These are phyloP conservation scores for Dendrocalamus latiflorus DNA, from an alignment of 202 grass and related monocot genomes.

Conservation along the genomic window DNA sequence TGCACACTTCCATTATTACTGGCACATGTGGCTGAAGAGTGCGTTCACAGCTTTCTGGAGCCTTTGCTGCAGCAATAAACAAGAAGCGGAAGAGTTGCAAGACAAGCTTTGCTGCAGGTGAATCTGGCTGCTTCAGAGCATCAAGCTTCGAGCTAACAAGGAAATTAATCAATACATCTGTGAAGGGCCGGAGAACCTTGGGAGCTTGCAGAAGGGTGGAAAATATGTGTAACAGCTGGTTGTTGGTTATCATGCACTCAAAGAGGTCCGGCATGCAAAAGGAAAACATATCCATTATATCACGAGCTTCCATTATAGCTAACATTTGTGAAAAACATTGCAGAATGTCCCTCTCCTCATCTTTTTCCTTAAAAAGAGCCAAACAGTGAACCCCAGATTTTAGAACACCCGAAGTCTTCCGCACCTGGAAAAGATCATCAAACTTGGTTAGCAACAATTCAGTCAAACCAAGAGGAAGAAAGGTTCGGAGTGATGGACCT, in stretches of 20 bases:
- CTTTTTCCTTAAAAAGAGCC: constrained; percentile 88
- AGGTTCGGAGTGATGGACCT: constrained; percentile 48
- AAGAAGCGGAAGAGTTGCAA: constrained; percentile 92
- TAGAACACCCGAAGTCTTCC: constrained; percentile 83
- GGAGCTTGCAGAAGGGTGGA: constrained; percentile 84
- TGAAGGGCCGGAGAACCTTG: constrained; percentile 88
- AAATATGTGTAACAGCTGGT: constrained; percentile 93
- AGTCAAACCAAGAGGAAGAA: constrained; percentile 27
- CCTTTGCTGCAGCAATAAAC: constrained; percentile 90
- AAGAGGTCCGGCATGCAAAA: constrained; percentile 96
- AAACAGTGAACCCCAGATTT: constrained; percentile 95
- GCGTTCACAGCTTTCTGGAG: constrained; percentile 75
- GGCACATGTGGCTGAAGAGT: constrained; percentile 93
- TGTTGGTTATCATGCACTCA: constrained; percentile 89
- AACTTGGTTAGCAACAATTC: constrained; percentile 22
- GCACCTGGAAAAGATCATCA: constrained; percentile 57
- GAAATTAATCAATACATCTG: constrained; percentile 96
- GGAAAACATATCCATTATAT: constrained; percentile 98
- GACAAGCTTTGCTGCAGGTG: constrained; percentile 90
- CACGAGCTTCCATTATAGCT: constrained; percentile 93
- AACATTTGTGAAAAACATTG: constrained; percentile 91
- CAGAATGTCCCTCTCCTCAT: constrained; percentile 93
- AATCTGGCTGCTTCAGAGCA: constrained; percentile 90
- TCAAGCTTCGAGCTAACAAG: constrained; percentile 95
- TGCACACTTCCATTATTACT: constrained; percentile 97